phyloP scores from a whole-genome alignment of 805 yeast genomes.

The Kockiozyma suomiensis region DNA sequence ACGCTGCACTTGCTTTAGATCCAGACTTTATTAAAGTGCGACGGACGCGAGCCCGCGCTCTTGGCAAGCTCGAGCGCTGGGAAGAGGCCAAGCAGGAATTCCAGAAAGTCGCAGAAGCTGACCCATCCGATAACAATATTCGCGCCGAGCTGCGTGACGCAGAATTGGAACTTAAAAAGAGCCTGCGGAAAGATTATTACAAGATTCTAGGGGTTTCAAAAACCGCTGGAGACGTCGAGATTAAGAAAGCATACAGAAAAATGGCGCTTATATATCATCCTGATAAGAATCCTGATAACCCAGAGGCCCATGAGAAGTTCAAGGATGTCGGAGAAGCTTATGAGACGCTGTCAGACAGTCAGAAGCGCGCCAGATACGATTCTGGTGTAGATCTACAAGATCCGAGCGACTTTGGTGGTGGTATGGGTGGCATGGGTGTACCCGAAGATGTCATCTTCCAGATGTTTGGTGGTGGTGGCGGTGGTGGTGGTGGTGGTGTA shows the following conservation, averaged over 20 bases:
- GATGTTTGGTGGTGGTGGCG: constrained; percentile 45
- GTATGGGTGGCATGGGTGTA: constrained; percentile 50
- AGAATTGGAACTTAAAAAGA: constrained; percentile 48
- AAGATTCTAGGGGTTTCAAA: constrained; percentile 59
- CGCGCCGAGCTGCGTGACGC: constrained; percentile 47
- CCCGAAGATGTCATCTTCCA: constrained; percentile 41
- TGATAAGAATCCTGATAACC: constrained; percentile 80
- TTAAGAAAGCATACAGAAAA: constrained; percentile 77
- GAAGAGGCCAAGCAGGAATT: constrained; percentile 46
- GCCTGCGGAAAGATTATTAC: constrained; percentile 57
- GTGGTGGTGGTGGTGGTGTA: constrained; percentile 33
- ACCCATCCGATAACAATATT: constrained; percentile 42
- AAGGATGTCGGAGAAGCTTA: constrained; percentile 89
- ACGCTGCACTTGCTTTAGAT: constrained; percentile 66
- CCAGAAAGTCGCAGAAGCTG: constrained; percentile 44
- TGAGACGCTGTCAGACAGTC: constrained; percentile 80
- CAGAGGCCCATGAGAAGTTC: constrained; percentile 89
- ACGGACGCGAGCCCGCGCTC: constrained; percentile 46
- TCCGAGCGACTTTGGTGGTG: constrained; percentile 57
- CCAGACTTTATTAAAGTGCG: constrained; percentile 66
- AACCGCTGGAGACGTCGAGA: constrained; percentile 56
- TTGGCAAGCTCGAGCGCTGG: constrained; percentile 46
- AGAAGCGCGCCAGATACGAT: constrained; percentile 87
- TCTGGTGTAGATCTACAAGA: constrained; percentile 72
- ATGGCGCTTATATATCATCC: constrained; percentile 80